phyloP scores from a whole-genome alignment of 441 rosid species.

The Pelargonium myrrhifolium region DNA sequence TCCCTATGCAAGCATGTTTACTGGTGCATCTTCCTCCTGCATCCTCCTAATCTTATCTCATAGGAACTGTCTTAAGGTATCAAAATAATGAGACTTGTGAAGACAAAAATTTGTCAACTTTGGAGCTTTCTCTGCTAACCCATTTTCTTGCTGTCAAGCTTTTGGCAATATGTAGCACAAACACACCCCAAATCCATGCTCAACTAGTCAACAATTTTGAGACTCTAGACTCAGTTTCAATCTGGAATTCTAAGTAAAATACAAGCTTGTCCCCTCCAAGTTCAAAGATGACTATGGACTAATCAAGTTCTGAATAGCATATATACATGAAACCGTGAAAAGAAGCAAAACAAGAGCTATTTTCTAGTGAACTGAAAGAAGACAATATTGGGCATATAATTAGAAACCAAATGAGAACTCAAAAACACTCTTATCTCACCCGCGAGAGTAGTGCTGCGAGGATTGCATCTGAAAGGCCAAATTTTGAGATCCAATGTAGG shows the following conservation, averaged over 20 bases:
- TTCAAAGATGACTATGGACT: conserved; percentile 20
- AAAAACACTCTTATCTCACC: conserved; percentile 25
- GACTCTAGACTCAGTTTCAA: conserved; percentile 11
- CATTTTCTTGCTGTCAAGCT: no score
- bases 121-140: not conserved
- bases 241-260: conserved; percentile 25
- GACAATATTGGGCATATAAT: no score
- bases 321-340: conserved; percentile 29
- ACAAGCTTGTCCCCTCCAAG: conserved; percentile 20
- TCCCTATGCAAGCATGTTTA: conserved; percentile 14
- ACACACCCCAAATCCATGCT: not conserved
- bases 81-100: conserved; percentile 13
- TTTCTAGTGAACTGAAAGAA: no score
- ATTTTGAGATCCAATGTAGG: conserved; percentile 36
- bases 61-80: conserved; percentile 21
- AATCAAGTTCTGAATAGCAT: conserved; percentile 27
- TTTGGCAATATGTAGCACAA: not conserved
- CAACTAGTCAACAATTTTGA: not conserved
- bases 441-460: conserved; percentile 33
- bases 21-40: conserved; percentile 11
- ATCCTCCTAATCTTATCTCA: conserved; percentile 21
- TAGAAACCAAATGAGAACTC: conserved; percentile 15
- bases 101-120: conserved; percentile 1
- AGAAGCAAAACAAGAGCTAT: conserved; percentile 25
- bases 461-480: conserved; percentile 42